Evolutionary conservation across 768 basidiomycete genomes (phyloP), one percentile per base, ranked within the genome.

Genomic region (Lactifluus subvellereus): DNA sequence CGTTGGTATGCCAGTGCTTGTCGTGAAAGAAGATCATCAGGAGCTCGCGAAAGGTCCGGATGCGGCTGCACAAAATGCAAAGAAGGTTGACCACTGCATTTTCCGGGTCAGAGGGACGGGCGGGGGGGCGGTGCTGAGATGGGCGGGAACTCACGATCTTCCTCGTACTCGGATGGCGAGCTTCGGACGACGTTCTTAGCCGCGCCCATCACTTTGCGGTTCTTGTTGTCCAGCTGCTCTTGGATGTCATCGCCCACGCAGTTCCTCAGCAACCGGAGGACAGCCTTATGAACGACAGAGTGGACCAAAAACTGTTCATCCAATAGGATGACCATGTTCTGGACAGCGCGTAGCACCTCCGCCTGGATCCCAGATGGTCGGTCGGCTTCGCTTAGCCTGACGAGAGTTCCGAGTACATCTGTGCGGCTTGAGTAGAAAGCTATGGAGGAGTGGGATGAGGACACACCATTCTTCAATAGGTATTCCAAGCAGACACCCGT

Each of bases 1-100:
- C 87, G 6, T 87, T 86, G 10, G 79, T 85, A 71, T 86, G 88
- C 86, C 91, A 91, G 68, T 91, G 86, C 70, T 91, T 94, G 72
- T 96, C 94, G 69, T 95, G 93, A 72, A 98, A 96, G 78, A 98
- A 98, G 66, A 98, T 96, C 83, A 97, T 90, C 43, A 98, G 84
- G 2, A 98, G 79, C 69, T 94, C 91, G 43, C 91, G 85, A 71
- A 88, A 86, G 35, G 90, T 89, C 60, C 91, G 82, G 71, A 98
- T 97, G 50, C 94, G 84, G 69, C 90, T 94, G 79, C 94, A 96
- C 38, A 98, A 74, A 64, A 90, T 91, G 75, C 94, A 96, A 57
- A 98, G 82, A 33, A 97, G 77, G 72, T 94, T 91, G 65, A 97
- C 94, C 74, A 98, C 87, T 97, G 69, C 1, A 38, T 11, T 9